Evolutionary conservation across 768 basidiomycete genomes (phyloP).

Genomic region (Amanita muscaria): DNA sequence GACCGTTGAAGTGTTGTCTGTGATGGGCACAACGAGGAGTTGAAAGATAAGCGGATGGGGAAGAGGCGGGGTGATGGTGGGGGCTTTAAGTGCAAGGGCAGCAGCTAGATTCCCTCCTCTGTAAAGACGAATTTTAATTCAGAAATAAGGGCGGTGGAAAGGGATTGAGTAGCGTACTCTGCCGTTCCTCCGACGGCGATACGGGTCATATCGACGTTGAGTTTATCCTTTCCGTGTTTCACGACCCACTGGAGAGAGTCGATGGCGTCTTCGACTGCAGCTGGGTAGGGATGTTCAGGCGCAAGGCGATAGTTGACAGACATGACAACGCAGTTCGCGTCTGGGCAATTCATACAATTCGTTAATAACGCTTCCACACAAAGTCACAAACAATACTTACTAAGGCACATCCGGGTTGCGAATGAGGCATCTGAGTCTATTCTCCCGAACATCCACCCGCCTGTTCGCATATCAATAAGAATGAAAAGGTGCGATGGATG

Average conservation of each 20-base stretch:
- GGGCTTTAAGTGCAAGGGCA: slow-evolving; percentile 55
- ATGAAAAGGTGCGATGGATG: background rate
- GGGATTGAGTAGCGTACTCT: slow-evolving; percentile 35
- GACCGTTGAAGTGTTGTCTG: slow-evolving; percentile 66
- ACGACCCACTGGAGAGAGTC: slow-evolving; percentile 58
- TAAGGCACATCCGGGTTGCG: slow-evolving; percentile 48
- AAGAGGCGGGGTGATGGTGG: slow-evolving; percentile 29
- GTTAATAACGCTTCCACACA: no score
- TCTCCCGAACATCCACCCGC: slow-evolving; percentile 71
- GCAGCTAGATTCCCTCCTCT: slow-evolving; percentile 70
- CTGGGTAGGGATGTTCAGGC: slow-evolving; percentile 63
- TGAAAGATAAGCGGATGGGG: no score
- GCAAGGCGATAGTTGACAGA: slow-evolving; percentile 67
- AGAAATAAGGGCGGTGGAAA: no score
- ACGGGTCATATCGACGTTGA: slow-evolving; percentile 39
- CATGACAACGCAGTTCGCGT: slow-evolving; percentile 51
- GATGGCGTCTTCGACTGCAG: slow-evolving; percentile 63
- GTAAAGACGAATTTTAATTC: no score
- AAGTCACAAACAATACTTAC: slow-evolving; percentile 27
- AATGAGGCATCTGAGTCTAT: slow-evolving; percentile 53
- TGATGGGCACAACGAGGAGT: no score
- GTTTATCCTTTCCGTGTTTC: slow-evolving; percentile 33
- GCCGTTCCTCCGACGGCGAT: slow-evolving; percentile 71
- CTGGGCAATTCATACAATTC: no score
- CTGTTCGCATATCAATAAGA: slow-evolving; percentile 23